A percentile compares a stretch with the other conserved stretches of the same genome.
phyloP scores from a whole-genome alignment of 331 rosid genomes.

The Malus hybrid region DNA sequence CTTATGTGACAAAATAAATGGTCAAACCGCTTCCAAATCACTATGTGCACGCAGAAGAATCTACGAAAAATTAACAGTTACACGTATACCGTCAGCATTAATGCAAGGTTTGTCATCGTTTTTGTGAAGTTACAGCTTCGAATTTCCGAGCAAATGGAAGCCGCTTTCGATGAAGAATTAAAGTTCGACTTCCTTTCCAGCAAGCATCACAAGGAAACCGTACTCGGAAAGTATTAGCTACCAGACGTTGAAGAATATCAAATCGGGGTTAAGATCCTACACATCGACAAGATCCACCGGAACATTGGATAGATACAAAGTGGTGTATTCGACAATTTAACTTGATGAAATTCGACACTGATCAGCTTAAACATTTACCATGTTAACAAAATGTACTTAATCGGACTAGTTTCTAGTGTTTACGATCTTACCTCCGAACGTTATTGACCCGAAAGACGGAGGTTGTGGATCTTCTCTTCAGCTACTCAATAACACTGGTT shows the following conservation, averaged over 20 bases:
- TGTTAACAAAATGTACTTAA: slow-evolving; percentile 27
- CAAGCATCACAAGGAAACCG: background rate
- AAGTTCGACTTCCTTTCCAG: background rate
- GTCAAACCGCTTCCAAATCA: no score
- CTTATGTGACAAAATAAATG: no score
- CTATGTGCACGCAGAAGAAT: background rate
- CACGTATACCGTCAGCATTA: background rate
- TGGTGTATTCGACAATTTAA: slow-evolving; percentile 5
- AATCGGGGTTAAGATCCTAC: slow-evolving; percentile 8
- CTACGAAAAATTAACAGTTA: background rate
- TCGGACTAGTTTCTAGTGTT: slow-evolving; percentile 26
- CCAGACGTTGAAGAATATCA: background rate
- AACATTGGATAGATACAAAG: slow-evolving; percentile 14
- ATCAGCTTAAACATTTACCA: slow-evolving; percentile 29
- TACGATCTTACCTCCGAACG: slow-evolving; percentile 22
- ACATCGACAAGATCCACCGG: slow-evolving; percentile 4
- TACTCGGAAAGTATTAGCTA: background rate
- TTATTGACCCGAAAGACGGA: slow-evolving; percentile 16
- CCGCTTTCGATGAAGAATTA: background rate
- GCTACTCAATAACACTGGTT: slow-evolving; percentile 61
- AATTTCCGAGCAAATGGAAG: background rate
- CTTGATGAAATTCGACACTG: slow-evolving; percentile 15
- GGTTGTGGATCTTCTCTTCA: slow-evolving; percentile 4
- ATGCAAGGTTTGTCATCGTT: background rate
- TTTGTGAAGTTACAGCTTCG: background rate